Percentiles rank a stretch among this genome's conserved stretches.
Evolutionary conservation across 306 rosid genomes (phyloP).

Genomic region (Sophora flavescens): DNA sequence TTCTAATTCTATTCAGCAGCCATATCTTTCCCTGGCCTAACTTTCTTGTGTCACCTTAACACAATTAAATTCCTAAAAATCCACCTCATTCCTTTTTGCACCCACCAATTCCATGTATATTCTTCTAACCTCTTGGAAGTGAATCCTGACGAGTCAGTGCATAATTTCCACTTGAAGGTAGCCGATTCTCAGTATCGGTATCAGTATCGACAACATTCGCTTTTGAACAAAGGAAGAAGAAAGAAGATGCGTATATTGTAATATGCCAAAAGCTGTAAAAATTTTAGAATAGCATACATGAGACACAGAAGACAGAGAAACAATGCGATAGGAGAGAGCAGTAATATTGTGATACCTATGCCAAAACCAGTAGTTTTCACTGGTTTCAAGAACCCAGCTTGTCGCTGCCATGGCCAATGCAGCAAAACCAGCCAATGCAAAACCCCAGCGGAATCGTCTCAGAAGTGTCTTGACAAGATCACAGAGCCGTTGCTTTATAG

Average conservation of each 20-base stretch:
- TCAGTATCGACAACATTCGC: constrained; percentile 43
- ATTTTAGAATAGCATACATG: constrained; percentile 37
- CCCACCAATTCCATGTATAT: not conserved
- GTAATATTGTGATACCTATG: constrained; percentile 69
- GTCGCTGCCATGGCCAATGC: constrained; percentile 78
- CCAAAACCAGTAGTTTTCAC: constrained; percentile 94
- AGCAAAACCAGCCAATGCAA: constrained; percentile 68
- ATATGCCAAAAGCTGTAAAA: constrained; percentile 90
- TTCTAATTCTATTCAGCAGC: constrained; percentile 35
- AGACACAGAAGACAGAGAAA: constrained; percentile 24
- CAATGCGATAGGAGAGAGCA: constrained; percentile 33
- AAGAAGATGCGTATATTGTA: constrained; percentile 84
- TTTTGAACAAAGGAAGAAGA: constrained; percentile 71
- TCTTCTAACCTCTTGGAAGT: constrained; percentile 45
- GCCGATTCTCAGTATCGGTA: constrained; percentile 42
- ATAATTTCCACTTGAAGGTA: constrained; percentile 46
- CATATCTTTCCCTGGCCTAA: constrained; percentile 43
- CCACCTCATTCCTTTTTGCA: constrained; percentile 43
- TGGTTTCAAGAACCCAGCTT: constrained; percentile 85
- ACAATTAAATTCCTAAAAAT: constrained; percentile 12
- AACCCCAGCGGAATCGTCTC: constrained; percentile 81
- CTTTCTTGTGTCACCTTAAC: constrained; percentile 6
- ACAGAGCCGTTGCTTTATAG: constrained; percentile 67
- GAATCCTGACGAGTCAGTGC: constrained; percentile 57
- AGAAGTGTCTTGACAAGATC: constrained; percentile 62